A percentile compares a stretch with the other conserved stretches of the same genome.
Evolutionary conservation across 176 grass and related monocot species (phyloP).

Genomic region (Paspalum notatum): DNA sequence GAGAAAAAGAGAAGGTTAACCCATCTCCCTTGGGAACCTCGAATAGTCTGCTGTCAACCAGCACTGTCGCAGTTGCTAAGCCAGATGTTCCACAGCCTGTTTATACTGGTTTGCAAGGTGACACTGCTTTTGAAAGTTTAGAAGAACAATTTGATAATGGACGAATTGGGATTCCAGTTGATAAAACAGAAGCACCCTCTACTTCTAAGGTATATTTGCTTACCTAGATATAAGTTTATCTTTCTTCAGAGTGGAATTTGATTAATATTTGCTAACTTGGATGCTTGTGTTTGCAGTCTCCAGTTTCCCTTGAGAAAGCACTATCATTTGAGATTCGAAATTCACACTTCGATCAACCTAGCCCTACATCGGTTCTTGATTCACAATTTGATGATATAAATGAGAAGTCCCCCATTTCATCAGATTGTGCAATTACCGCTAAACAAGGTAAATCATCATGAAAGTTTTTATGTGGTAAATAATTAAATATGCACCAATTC

Average conservation of each 20-base stretch:
- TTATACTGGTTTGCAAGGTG: slow-evolving; percentile 19
- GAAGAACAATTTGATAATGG: slow-evolving; percentile 33
- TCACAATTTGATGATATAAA: slow-evolving; percentile 66
- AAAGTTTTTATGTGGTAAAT: neutral
- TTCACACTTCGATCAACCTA: slow-evolving; percentile 71
- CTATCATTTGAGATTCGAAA: slow-evolving; percentile 50
- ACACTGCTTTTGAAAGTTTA: slow-evolving; percentile 31
- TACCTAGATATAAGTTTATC: slow-evolving; percentile 9
- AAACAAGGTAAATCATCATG: slow-evolving; percentile 61
- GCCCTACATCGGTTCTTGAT: slow-evolving; percentile 96
- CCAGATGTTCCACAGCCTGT: slow-evolving; percentile 26
- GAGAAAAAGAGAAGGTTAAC: slow-evolving; percentile 57
- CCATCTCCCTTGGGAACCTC: slow-evolving; percentile 40
- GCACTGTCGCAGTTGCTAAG: neutral
- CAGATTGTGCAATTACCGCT: slow-evolving; percentile 37
- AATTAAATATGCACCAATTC: neutral
- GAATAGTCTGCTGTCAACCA: slow-evolving; percentile 13
- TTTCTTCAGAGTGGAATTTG: slow-evolving; percentile 26
- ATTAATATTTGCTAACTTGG: slow-evolving; percentile 25
- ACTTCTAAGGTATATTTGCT: slow-evolving; percentile 45
- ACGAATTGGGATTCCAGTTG: slow-evolving; percentile 24
- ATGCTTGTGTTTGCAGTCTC: slow-evolving; percentile 42
- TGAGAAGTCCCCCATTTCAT: slow-evolving; percentile 56
- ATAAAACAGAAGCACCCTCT: slow-evolving; percentile 37
- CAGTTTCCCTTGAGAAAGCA: slow-evolving; percentile 47